Evolutionary conservation across 1,284 basidiomycete species (phyloP).

Genomic region (Cryptococcus jaspeensis): DNA sequence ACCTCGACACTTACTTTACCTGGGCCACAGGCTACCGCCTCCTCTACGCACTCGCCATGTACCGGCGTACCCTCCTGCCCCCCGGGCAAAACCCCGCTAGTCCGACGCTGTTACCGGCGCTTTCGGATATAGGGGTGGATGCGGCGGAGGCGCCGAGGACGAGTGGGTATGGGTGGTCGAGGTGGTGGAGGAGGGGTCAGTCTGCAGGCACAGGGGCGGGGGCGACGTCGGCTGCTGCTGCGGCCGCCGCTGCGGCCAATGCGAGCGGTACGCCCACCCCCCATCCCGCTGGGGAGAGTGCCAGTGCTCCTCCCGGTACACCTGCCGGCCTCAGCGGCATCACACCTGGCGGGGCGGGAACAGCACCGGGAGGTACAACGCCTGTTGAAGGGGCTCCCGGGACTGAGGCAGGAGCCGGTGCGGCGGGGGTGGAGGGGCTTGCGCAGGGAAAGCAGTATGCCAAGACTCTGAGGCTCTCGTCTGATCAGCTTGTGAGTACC

Average conservation of each 20-base stretch:
- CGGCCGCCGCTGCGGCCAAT: neutral
- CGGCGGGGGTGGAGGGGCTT: neutral
- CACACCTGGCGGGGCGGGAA: too few relatives aligned
- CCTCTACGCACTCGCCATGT: constrained; percentile 55
- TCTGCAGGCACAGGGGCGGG: constrained; percentile 3
- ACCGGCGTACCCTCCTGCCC: constrained; percentile 51
- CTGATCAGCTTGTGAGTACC: constrained; percentile 68
- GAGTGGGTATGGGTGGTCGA: constrained; percentile 44
- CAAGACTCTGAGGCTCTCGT: constrained; percentile 86
- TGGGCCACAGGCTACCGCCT: constrained; percentile 56
- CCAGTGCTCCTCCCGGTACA: neutral
- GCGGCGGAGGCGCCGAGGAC: neutral
- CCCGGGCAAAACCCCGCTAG: constrained; percentile 12
- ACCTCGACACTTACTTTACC: constrained; percentile 52
- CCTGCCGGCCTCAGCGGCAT: too few relatives aligned
- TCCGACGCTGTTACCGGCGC: constrained; percentile 16
- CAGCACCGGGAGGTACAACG: too few relatives aligned
- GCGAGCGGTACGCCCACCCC: too few relatives aligned
- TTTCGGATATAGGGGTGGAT: constrained; percentile 17
- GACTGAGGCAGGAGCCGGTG: constrained; percentile 3
- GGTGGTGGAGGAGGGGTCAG: constrained; percentile 45
- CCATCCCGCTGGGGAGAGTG: neutral
- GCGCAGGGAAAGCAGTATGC: constrained; percentile 61
- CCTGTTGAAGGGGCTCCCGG: neutral
- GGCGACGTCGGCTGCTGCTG: constrained; percentile 2